Percentiles rank a stretch among this genome's conserved stretches.
Evolutionary conservation across 331 rosid genomes (phyloP).

Genomic region (Quercus lobata): DNA sequence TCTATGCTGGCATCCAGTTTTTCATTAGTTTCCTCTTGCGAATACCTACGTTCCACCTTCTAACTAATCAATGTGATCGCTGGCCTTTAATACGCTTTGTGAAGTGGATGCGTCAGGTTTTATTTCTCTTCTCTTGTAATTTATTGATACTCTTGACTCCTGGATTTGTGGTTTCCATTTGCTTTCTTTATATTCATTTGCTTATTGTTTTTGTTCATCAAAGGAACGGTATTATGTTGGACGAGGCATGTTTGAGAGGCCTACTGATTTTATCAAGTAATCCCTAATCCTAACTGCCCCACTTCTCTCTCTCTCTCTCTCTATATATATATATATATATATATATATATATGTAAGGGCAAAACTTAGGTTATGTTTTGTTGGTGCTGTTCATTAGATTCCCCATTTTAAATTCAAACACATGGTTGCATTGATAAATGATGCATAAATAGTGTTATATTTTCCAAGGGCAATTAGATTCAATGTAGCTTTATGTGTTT

Average conservation of each 20-base stretch:
- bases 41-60: slow-evolving; percentile 75
- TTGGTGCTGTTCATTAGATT: too few relatives aligned
- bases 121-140: not conserved
- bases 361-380: too few relatives aligned
- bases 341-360: not conserved
- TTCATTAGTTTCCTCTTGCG: slow-evolving; percentile 81
- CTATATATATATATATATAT: not conserved
- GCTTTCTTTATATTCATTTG: slow-evolving; percentile 18
- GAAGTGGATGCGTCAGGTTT: slow-evolving; percentile 98
- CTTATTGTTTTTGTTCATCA: slow-evolving; percentile 11
- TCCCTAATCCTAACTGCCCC: slow-evolving; percentile 4
- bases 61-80: slow-evolving; percentile 81
- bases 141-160: not conserved
- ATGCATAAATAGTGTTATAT: too few relatives aligned
- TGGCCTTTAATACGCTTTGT: slow-evolving; percentile 75
- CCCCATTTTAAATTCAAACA: too few relatives aligned
- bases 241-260: slow-evolving; percentile 92
- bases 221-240: slow-evolving; percentile 96
- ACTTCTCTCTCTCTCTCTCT: not conserved
- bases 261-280: slow-evolving; percentile 86
- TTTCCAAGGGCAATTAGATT: too few relatives aligned
- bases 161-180: slow-evolving; percentile 5
- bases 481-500: too few relatives aligned
- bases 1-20: slow-evolving; percentile 84
- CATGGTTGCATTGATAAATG: too few relatives aligned